phyloP scores from a whole-genome alignment of 768 basidiomycete genomes.

The Naganishia antarctica region DNA sequence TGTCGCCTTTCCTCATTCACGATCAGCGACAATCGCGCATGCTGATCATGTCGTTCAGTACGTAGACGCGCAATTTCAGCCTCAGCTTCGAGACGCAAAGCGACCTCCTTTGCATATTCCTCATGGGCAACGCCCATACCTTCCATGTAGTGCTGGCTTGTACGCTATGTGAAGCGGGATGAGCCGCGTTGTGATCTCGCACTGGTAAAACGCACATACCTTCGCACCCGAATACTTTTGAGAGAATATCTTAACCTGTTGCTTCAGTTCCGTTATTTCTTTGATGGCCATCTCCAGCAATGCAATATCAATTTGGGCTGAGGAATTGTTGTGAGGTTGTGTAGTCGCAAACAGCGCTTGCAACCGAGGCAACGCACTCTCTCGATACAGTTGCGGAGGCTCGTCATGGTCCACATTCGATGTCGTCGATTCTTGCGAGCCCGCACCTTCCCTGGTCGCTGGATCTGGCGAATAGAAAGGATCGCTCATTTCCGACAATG shows the following conservation, averaged over 20 bases:
- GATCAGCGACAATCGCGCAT: constrained; percentile 75
- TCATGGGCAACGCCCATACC: constrained; percentile 87
- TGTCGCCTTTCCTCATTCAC: constrained; percentile 69
- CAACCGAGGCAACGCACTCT: constrained; percentile 33
- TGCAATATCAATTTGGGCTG: constrained; percentile 58
- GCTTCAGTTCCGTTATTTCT: constrained; percentile 62
- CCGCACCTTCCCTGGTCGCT: neutral
- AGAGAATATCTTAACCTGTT: constrained; percentile 63
- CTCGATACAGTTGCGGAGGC: neutral
- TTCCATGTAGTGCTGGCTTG: constrained; percentile 85
- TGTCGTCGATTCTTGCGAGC: constrained; percentile 32
- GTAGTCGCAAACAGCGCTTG: constrained; percentile 36
- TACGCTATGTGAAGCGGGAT: no score
- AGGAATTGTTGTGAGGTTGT: constrained; percentile 51
- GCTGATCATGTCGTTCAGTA: constrained; percentile 82
- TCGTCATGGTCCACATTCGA: constrained; percentile 26
- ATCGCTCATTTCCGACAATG: neutral
- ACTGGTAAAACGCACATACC: constrained; percentile 52
- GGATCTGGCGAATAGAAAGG: constrained; percentile 3
- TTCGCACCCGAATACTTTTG: constrained; percentile 77
- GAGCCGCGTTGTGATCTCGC: no score
- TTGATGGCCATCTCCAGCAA: constrained; percentile 67
- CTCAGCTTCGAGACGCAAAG: constrained; percentile 81
- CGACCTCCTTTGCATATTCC: constrained; percentile 88
- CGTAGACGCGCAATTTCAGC: constrained; percentile 81